Evolutionary conservation across 2,329 filamentous ascomycete species (phyloP), one percentile per base, ranked within the genome.

Genomic region (Colletotrichum chrysophilum): DNA sequence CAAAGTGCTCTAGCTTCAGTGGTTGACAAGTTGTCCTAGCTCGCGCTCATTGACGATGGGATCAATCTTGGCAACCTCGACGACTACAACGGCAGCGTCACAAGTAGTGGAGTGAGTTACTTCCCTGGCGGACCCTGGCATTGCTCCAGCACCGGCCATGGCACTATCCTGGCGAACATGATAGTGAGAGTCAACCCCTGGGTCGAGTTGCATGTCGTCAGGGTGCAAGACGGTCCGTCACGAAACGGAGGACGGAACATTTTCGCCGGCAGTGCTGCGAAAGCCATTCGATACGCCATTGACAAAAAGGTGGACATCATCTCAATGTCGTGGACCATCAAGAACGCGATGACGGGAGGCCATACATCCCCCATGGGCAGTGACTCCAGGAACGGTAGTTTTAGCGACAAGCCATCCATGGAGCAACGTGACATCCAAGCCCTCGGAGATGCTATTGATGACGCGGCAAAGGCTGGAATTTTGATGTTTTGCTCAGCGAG

Each of bases 21-120:
- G 21, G 6, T 24, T 52, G 0, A 52, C 43, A 24, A 2, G 1
- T 21, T 0, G 10, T 0, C n/a, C 2, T 1, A 62, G 60, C n/a
- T 62, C 7, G 60, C 60, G 1, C 18, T 62, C 8, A 16, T 62
- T 9, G 60, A 62, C n/a, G 60, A 62, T 62, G 60, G 30, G 0
- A 36, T 62, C 18, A 62, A 34, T 24, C 26, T 62, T 1, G 30
- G 60, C 4, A 62, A 36, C 30, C 32, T 62, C 13, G 28, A 62
- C 10, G 30, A 32, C 0, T 62, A 34, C 30, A 62, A 36, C 5
- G 60, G 60, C 16, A 34, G 30, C 30, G 60, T 62, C 30, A 62
- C 28, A 5, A 30, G 28, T 34, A 62, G n/a, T 24, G 60, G 30
- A 8, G 26, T 62, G 3, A 62, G 60, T 24, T 62, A 32, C 30